A percentile compares a stretch with the other conserved stretches of the same genome.
phyloP scores from a whole-genome alignment of 352 stramenopile genomes.

The Phytophthora europaea region DNA sequence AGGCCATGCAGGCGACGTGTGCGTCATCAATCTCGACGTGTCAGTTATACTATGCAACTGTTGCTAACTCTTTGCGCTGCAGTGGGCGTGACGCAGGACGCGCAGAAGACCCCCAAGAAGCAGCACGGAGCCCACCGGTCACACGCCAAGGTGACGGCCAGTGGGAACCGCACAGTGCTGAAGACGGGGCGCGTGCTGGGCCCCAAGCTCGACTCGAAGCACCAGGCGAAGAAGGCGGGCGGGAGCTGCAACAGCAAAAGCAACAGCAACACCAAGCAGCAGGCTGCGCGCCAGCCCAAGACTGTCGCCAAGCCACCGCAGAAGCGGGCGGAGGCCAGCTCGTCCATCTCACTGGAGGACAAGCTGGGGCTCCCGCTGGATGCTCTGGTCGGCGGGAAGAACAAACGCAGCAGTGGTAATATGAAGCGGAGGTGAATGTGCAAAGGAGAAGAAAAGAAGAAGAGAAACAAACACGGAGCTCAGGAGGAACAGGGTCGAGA shows the following conservation, averaged over 20 bases:
- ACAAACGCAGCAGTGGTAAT: conserved; percentile 41
- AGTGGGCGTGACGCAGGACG: conserved; percentile 37
- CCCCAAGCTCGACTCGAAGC: conserved; percentile 41
- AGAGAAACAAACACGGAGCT: conserved; percentile 1
- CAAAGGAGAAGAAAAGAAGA: conserved; percentile 20
- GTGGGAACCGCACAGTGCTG: conserved; percentile 49
- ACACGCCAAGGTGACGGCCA: conserved; percentile 56
- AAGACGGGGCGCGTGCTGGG: conserved; percentile 78
- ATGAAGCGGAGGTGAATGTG: conserved; percentile 39
- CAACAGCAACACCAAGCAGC: conserved; percentile 23
- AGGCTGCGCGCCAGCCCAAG: conserved; percentile 39
- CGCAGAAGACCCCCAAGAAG: conserved; percentile 53
- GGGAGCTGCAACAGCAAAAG: not conserved
- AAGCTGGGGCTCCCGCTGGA: conserved; percentile 75
- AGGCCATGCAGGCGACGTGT: conserved; percentile 60
- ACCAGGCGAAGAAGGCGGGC: conserved; percentile 25
- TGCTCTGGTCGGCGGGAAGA: conserved; percentile 53
- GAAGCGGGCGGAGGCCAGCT: conserved; percentile 13
- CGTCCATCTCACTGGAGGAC: conserved; percentile 65
- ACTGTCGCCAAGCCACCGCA: conserved; percentile 34
- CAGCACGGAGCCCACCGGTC: conserved; percentile 53
- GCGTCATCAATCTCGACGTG: conserved; percentile 1
- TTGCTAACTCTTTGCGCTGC: conserved; percentile 4
- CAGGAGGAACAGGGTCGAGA: conserved; percentile 14
- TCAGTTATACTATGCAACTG: too few relatives aligned